Base-by-base conservation (phyloP, 345 rosid genomes). In the Trapa bicornis region DNA sequence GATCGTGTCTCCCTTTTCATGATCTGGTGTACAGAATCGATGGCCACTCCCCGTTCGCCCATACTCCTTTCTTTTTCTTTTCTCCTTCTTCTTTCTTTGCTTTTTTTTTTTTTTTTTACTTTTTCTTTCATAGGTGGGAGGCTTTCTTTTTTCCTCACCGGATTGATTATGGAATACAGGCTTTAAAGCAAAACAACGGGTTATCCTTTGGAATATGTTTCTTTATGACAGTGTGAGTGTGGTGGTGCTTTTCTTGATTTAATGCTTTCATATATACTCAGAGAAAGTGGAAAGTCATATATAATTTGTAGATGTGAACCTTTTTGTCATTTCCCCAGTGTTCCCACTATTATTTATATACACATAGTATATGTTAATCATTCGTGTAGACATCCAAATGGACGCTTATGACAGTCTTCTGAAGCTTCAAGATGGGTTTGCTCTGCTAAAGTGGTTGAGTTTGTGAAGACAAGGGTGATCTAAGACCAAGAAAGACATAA, bases 11-110 rank as follows among this genome's bases (percentile, higher is more conserved):
- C 43, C 65, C 61, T 61, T 69, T 47, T 41, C 65, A 8, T 33
- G 66, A 69, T 69, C 48, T 61, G 53, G 7, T 69, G 72, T 62
- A 61, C 33, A 58, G 65, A 53, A 69, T 41, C 45, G 54, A 43
- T 58, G 35, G 63, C 63, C 63, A 58, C 63, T 38, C 63, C 4
- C 38, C 29, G 29, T 22, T 22, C 29, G 29, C 29, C 29, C 61
- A 8, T 5, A 6, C 4, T 14, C 61, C 61, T 35, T 58, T 35
- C 38, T 42, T 42, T 47, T 61, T 33, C 64, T 61, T 62, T 61
- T 61, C 7, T 32, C 10, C 39, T 61, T 45, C 61, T 9, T 58
- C 47, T 68, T 35, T 47, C 71, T 33, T 68, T n/a, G 33, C 60
- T 35, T 54, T 54, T 54, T 54, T 41, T 8, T 41, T 8, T 22